Conservation (phyloP, 768 basidiomycete genomes). For the Tubosaeta sp. region DNA sequence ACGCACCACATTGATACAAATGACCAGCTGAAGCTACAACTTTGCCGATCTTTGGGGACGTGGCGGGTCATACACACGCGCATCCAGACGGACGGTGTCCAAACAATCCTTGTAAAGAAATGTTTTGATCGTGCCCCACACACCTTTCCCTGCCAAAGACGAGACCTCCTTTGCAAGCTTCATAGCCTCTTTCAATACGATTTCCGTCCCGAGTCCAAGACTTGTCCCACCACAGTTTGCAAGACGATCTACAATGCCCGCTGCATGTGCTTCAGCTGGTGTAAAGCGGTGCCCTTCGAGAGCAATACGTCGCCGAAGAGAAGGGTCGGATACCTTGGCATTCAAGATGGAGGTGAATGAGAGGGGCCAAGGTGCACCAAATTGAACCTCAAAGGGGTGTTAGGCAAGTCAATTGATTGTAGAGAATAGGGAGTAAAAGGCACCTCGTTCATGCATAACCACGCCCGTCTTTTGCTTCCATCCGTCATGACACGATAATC, state of each 20-base stretch:
- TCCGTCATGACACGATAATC: slow-evolving; percentile 90
- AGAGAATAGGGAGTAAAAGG: background rate
- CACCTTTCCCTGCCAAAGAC: slow-evolving; percentile 50
- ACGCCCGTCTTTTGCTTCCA: slow-evolving; percentile 70
- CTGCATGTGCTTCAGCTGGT: slow-evolving; percentile 60
- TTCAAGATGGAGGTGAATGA: slow-evolving; percentile 62
- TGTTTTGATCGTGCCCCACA: slow-evolving; percentile 70
- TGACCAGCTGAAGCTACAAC: slow-evolving; percentile 10
- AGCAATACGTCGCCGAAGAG: slow-evolving; percentile 63
- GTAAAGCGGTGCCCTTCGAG: slow-evolving; percentile 80
- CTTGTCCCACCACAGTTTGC: slow-evolving; percentile 25
- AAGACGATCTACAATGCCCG: slow-evolving; percentile 68
- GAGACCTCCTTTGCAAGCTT: slow-evolving; percentile 55
- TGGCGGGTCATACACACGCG: slow-evolving; percentile 8
- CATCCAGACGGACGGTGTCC: slow-evolving; percentile 32
- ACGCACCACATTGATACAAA: slow-evolving; percentile 7
- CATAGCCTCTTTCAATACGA: slow-evolving; percentile 59
- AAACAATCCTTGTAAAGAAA: slow-evolving; percentile 57
- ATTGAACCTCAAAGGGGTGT: slow-evolving; percentile 52
- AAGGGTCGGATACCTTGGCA: slow-evolving; percentile 59
- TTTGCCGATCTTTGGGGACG: slow-evolving; percentile 9
- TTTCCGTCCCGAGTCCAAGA: slow-evolving; percentile 54
- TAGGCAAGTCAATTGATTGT: background rate
- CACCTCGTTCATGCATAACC: slow-evolving; percentile 94
- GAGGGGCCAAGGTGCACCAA: slow-evolving; percentile 76